Evolutionary conservation across 1,284 basidiomycete genomes (phyloP), one percentile per base, ranked within the genome.

Genomic region (Vanrija pseudolonga): DNA sequence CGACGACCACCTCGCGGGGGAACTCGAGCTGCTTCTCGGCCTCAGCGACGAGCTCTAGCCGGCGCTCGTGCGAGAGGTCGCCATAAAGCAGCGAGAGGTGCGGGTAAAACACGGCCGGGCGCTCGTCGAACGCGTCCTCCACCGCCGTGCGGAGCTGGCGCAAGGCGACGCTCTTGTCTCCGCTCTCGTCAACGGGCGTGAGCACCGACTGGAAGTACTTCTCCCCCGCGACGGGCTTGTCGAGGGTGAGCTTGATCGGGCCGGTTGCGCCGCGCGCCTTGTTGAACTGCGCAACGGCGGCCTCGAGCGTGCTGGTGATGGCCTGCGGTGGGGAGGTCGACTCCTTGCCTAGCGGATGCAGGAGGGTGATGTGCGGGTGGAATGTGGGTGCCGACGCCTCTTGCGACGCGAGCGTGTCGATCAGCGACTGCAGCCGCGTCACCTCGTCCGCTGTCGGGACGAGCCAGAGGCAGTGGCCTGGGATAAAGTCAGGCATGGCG

Each of bases 171-270:
- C 26, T 39, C 12, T 41, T 15, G 9, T 40, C 44, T 5, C 38
- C 20, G 0, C 43, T 32, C 2, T 59, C 54, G 15, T 55, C 48
- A 37, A 73, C 61, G 2, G 69, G 65, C 6, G 63, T 37, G 3
- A 73, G 63, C 6, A 73, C 68, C 22, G 60, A 65, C 55, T 73
- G 71, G 56, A 63, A 72, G 57, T 68, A 72, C 20, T 51, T 45
- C n/a, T 51, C 45, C 3, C 70, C 70, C 7, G 43, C 22, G n/a
- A 23, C n/a, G 6, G 55, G 55, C 14, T 38, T 20, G 47, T 41
- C 36, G 17, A 56, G 55, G 6, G 50, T 51, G 37, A 51, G 36
- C 14, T 36, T 23, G 23, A 41, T 11, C 19, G 47, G 47, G 47
- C 53, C 32, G 32, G 9, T 15, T 9, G 32, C 32, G 32, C 32